These are phyloP conservation scores for Trichosporon ovoides DNA, from an alignment of 1,284 basidiomycete genomes.

Conservation along the genomic window DNA sequence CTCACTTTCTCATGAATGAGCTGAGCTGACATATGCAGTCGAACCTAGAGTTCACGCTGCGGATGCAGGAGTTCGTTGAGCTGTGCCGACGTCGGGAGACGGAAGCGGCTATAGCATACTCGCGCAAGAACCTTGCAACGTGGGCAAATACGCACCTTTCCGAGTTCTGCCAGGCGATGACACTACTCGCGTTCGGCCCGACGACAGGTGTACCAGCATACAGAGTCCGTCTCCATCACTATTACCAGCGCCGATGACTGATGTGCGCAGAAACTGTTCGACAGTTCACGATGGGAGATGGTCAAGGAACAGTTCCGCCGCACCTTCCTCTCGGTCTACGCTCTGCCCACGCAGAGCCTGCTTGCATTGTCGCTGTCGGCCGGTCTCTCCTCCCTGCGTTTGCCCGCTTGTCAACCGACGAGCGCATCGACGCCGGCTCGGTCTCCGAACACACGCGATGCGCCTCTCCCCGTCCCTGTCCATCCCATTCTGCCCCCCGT, in stretches of 20 bases:
- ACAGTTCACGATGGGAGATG: slow-evolving; percentile 65
- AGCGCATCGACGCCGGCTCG: slow-evolving; percentile 18
- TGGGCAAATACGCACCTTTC: slow-evolving; percentile 73
- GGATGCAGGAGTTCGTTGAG: slow-evolving; percentile 95
- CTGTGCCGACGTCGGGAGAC: slow-evolving; percentile 65
- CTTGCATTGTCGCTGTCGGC: slow-evolving; percentile 81
- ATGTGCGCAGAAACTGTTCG: slow-evolving; percentile 66
- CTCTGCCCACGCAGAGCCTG: slow-evolving; percentile 76
- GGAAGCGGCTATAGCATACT: slow-evolving; percentile 76
- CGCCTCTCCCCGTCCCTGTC: slow-evolving; percentile 30
- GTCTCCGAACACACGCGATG: slow-evolving; percentile 12
- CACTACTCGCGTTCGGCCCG: slow-evolving; percentile 64
- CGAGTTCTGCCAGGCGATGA: slow-evolving; percentile 71
- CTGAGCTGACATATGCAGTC: slow-evolving; percentile 55
- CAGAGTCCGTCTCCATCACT: slow-evolving; percentile 31
- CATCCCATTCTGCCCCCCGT: slow-evolving; percentile 23
- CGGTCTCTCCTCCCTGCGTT: slow-evolving; percentile 77
- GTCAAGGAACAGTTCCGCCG: slow-evolving; percentile 72
- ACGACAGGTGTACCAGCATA: slow-evolving; percentile 43
- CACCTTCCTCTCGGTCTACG: slow-evolving; percentile 78
- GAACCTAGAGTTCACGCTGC: slow-evolving; percentile 89
- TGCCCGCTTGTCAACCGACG: slow-evolving; percentile 56
- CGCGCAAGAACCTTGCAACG: slow-evolving; percentile 70
- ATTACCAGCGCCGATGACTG: background rate
- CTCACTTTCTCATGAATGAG: background rate